A percentile compares a stretch with the other conserved stretches of the same genome.
Evolutionary conservation across 148 eudicot genomes (phyloP).

Genomic region (Simmondsia chinensis): DNA sequence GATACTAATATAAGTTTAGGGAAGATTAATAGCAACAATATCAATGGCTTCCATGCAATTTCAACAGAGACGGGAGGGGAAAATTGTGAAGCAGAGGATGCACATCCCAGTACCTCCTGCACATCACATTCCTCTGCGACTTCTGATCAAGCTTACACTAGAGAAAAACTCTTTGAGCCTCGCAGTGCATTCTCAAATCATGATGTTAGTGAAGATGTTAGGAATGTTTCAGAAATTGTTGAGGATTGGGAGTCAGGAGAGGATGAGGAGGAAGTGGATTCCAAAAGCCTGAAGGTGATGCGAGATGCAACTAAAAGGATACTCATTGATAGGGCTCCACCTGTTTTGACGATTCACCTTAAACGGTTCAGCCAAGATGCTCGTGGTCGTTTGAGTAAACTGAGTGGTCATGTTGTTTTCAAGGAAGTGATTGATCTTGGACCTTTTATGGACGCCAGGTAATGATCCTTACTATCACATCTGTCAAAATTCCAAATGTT

Average conservation of each 20-base stretch:
- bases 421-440: conserved; percentile 61
- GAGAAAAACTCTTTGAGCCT: conserved; percentile 8
- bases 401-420: conserved; percentile 81
- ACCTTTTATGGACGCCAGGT: conserved; percentile 83
- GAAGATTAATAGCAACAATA: conserved; percentile 5
- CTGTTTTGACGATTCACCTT: conserved; percentile 77
- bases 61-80: conserved; percentile 14
- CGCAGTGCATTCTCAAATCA: conserved; percentile 9
- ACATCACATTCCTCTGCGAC: conserved; percentile 8
- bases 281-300: conserved; percentile 51
- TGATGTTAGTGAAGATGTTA: conserved; percentile 10
- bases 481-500: too few species aligned
- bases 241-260: conserved; percentile 28
- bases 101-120: conserved; percentile 6
- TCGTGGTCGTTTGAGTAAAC: conserved; percentile 84
- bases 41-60: conserved; percentile 8
- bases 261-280: conserved; percentile 28
- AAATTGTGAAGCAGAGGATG: conserved; percentile 12
- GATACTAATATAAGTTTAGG: conserved; percentile 10
- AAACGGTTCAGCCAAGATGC: conserved; percentile 93
- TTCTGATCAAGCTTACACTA: conserved; percentile 12
- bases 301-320: conserved; percentile 85
- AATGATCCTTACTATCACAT: neutral
- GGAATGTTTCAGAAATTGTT: conserved; percentile 13
- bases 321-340: conserved; percentile 56